These are phyloP conservation scores for Stephanodiscus minutulus DNA, from an alignment of 108 stramenopile species.

Conservation along the genomic window DNA sequence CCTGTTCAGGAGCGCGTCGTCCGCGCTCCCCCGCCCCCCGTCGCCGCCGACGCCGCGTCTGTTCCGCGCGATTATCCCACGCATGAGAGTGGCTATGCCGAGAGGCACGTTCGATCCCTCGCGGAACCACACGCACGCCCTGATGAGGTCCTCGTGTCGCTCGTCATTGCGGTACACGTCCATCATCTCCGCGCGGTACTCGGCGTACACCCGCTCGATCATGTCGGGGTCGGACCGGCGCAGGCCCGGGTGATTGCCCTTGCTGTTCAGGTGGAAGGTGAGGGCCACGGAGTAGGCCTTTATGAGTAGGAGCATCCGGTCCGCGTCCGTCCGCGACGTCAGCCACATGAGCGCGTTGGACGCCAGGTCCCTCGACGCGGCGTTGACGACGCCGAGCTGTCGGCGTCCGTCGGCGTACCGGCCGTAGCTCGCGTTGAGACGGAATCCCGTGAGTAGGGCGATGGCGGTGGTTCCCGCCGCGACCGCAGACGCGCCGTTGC, in stretches of 20 bases:
- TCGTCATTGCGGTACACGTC: conserved; percentile 45
- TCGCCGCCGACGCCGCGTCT: conserved; percentile 12
- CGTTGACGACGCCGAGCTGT: conserved; percentile 36
- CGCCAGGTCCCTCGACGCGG: conserved; percentile 49
- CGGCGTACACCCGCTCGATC: conserved; percentile 41
- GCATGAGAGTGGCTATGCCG: conserved; percentile 40
- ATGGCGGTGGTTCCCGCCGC: conserved; percentile 61
- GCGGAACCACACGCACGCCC: conserved; percentile 34
- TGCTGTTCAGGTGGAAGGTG: conserved; percentile 52
- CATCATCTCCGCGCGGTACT: conserved; percentile 48
- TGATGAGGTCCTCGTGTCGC: conserved; percentile 31
- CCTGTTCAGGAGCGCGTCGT: conserved; percentile 14
- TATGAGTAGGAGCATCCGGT: conserved; percentile 45
- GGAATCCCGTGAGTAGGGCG: conserved; percentile 57
- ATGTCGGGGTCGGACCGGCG: conserved; percentile 36
- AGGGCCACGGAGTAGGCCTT: conserved; percentile 56
- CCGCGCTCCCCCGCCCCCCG: background rate
- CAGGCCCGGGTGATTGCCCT: conserved; percentile 33
- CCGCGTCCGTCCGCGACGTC: conserved; percentile 10
- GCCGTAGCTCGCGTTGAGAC: conserved; percentile 55
- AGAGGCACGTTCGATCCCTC: conserved; percentile 46
- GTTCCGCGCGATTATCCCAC: conserved; percentile 45
- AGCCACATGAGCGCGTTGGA: conserved; percentile 56
- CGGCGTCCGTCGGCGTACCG: conserved; percentile 52
- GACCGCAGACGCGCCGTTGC: conserved; percentile 35